Percentiles rank a stretch among this genome's conserved stretches.
These are phyloP conservation scores for Ogataea hybrid DNA, from an alignment of 1,139 yeast species.

Conservation along the genomic window DNA sequence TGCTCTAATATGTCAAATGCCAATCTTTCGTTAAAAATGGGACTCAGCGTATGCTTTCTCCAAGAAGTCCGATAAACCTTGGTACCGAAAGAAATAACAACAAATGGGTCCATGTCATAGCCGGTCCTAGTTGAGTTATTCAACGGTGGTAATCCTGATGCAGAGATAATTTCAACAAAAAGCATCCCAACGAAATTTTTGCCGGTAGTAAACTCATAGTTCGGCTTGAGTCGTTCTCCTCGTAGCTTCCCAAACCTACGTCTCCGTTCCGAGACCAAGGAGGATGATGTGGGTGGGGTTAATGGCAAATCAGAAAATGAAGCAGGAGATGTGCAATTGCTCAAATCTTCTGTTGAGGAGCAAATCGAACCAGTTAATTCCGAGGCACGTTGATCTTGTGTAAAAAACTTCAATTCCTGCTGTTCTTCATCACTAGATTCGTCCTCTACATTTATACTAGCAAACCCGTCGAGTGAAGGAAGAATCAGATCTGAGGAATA, in stretches of 20 bases:
- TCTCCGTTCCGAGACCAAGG: constrained; percentile 5
- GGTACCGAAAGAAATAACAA: constrained; percentile 86
- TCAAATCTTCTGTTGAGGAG: constrained; percentile 18
- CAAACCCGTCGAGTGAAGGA: constrained; percentile 1
- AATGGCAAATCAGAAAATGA: constrained; percentile 17
- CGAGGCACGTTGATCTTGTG: not conserved
- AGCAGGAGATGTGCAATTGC: constrained; percentile 15
- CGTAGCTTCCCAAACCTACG: constrained; percentile 14
- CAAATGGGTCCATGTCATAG: constrained; percentile 96
- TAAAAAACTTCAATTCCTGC: not conserved
- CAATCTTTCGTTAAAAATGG: constrained; percentile 76
- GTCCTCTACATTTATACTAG: constrained; percentile 14
- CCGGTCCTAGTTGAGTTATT: constrained; percentile 63
- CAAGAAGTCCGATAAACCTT: constrained; percentile 85
- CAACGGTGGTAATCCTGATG: constrained; percentile 69
- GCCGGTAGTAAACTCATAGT: constrained; percentile 12
- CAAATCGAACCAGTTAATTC: constrained; percentile 9
- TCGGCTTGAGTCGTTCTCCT: constrained; percentile 2
- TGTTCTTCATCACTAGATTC: constrained; percentile 9
- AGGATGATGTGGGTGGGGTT: constrained; percentile 16
- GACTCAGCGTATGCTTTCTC: constrained; percentile 80
- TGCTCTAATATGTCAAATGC: constrained; percentile 72
- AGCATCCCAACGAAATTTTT: constrained; percentile 54
- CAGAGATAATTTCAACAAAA: constrained; percentile 72
- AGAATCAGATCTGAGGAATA: not conserved